Evolutionary conservation across 257 asterid species (phyloP), one percentile per base, ranked within the genome.

Genomic region (Echium plantagineum): DNA sequence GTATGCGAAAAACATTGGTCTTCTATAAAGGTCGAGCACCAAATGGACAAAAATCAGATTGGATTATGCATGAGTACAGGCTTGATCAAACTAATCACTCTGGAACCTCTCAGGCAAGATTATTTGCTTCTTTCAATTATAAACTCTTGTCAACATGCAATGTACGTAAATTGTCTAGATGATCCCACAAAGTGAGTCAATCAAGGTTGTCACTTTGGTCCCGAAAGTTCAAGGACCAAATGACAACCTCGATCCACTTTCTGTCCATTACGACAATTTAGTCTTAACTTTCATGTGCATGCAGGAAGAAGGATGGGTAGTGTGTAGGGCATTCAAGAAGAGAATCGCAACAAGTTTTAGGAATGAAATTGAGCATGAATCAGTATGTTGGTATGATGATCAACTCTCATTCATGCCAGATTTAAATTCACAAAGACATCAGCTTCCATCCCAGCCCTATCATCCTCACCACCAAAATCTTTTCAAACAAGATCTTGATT

Each of bases 241-340:
- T n/a, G n/a, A n/a, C n/a, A n/a, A n/a, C n/a, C n/a, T n/a, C n/a
- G n/a, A n/a, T n/a, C n/a, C n/a, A n/a, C n/a, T n/a, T n/a, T n/a
- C n/a, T n/a, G n/a, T n/a, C n/a, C n/a, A n/a, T n/a, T n/a, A n/a
- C n/a, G n/a, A n/a, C n/a, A n/a, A n/a, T n/a, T n/a, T n/a, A n/a
- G n/a, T n/a, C n/a, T n/a, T n/a, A n/a, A n/a, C n/a, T n/a, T n/a
- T n/a, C n/a, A n/a, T n/a, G n/a, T n/a, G n/a, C n/a, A n/a, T 47
- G 26, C 77, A 83, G 91, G 91, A 83, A 76, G 91, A 83, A 81
- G 91, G 91, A 35, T 83, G 91, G 91, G 91, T 74, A 15, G 91
- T 81, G 18, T 83, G 91, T 61, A 76, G 83, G 71, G 87, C 70
- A 18, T 83, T 83, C 83, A 83, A 71, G 83, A 83, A 83, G 77